These are phyloP conservation scores for Torulaspora globosa DNA, from an alignment of 1,139 yeast genomes.

Conservation along the genomic window DNA sequence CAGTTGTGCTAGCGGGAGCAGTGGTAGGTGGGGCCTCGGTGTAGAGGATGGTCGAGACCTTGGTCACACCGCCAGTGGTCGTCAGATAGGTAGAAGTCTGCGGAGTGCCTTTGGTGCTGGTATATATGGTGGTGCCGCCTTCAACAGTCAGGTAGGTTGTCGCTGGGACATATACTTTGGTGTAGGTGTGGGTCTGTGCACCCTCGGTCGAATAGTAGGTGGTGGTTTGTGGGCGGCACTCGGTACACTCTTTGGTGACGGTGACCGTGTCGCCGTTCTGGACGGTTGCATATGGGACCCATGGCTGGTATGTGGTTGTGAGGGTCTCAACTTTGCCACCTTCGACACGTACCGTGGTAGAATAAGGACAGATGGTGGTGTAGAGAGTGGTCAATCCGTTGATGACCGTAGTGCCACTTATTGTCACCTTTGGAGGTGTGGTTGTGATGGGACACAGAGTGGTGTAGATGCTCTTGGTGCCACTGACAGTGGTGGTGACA, in stretches of 20 bases:
- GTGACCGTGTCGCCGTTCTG: background rate
- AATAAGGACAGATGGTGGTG: constrained; percentile 2
- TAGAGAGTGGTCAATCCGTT: constrained; percentile 1
- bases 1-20: background rate
- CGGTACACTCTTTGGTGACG: background rate
- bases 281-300: background rate
- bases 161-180: background rate
- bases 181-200: background rate
- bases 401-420: constrained; percentile 4
- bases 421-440: background rate
- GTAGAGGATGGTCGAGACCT: background rate
- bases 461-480: constrained; percentile 1
- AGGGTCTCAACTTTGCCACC: background rate
- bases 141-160: constrained; percentile 2
- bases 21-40: background rate
- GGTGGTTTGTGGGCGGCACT: background rate
- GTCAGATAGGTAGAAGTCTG: constrained; percentile 1
- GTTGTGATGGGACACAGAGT: background rate
- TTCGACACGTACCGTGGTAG: constrained; percentile 1
- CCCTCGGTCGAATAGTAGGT: background rate
- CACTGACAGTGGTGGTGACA: constrained; percentile 1
- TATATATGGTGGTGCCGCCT: background rate
- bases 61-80: constrained; percentile 1
- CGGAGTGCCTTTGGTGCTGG: background rate
- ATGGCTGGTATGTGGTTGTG: background rate